A percentile compares a stretch with the other conserved stretches of the same genome.
Conservation (phyloP, 2,329 filamentous ascomycete species). For the Cladophialophora bantiana region DNA sequence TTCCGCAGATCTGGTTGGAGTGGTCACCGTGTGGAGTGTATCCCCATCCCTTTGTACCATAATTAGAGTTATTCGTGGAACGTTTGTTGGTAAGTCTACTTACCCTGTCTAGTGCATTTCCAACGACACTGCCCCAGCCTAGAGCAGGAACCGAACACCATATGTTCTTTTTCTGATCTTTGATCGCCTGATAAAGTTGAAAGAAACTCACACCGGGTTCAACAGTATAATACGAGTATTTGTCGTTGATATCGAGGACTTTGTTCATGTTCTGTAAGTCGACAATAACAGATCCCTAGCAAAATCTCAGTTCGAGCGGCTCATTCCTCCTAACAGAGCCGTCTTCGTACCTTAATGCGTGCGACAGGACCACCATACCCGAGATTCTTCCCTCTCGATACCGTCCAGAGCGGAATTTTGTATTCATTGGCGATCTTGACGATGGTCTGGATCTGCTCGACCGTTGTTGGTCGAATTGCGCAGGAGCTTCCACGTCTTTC, state of each 20-base stretch:
- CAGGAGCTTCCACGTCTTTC: neutral
- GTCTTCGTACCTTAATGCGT: conserved; percentile 41
- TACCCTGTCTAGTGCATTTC: conserved; percentile 58
- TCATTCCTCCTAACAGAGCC: conserved; percentile 50
- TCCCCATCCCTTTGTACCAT: neutral
- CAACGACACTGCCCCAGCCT: conserved; percentile 58
- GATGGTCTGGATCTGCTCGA: conserved; percentile 39
- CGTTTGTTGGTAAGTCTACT: conserved; percentile 35
- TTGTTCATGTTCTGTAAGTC: conserved; percentile 49
- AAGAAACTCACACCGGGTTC: conserved; percentile 57
- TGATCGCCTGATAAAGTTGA: conserved; percentile 52
- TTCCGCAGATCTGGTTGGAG: conserved; percentile 51
- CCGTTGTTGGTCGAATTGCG: neutral
- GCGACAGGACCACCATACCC: conserved; percentile 60
- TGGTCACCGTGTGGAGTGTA: conserved; percentile 51
- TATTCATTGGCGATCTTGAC: conserved; percentile 46
- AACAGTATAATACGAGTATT: conserved; percentile 45
- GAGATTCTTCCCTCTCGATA: conserved; percentile 52
- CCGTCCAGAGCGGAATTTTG: conserved; percentile 46
- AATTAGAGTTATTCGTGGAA: neutral
- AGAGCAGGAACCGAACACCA: conserved; percentile 59
- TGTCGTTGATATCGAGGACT: conserved; percentile 45
- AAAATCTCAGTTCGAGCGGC: conserved; percentile 47
- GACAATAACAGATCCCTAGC: conserved; percentile 51
- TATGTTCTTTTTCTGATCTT: conserved; percentile 49